Conservation (phyloP, 192 early-diverging fungal species). For the Podila horticola region DNA sequence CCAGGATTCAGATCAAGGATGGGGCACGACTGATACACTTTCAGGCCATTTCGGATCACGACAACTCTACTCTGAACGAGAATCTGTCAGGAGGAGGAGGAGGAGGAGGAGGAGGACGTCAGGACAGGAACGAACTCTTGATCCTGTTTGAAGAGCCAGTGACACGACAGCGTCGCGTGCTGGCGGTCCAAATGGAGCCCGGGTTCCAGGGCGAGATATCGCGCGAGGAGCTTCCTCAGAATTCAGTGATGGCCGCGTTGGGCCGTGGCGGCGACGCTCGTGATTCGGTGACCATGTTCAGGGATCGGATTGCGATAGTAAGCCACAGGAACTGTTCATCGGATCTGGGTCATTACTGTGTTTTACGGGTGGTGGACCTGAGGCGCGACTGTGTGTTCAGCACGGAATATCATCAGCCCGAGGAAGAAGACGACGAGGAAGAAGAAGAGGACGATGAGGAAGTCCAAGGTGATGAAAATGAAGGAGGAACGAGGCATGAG, state of each 20-base stretch:
- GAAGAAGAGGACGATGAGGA: background rate
- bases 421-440: background rate
- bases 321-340: conserved; percentile 27
- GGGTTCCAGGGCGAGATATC: conserved; percentile 15
- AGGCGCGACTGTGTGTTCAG: conserved; percentile 13
- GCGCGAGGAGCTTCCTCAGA: background rate
- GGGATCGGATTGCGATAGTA: conserved; percentile 36
- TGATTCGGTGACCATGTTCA: conserved; percentile 36
- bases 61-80: background rate
- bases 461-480: background rate
- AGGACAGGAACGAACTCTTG: conserved; percentile 22
- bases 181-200: conserved; percentile 9
- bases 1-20: conserved; percentile 8
- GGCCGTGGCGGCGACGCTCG: conserved; percentile 36
- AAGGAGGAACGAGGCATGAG: background rate
- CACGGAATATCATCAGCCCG: conserved; percentile 23
- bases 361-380: conserved; percentile 16
- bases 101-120: background rate
- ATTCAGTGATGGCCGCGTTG: conserved; percentile 7
- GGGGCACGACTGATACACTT: conserved; percentile 20
- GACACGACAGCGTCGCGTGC: conserved; percentile 23
- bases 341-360: conserved; percentile 37
- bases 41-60: conserved; percentile 23
- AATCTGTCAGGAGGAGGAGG: no score
- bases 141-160: conserved; percentile 29